Base-by-base conservation (phyloP, 768 basidiomycete species). In the Suillus subaureus region DNA sequence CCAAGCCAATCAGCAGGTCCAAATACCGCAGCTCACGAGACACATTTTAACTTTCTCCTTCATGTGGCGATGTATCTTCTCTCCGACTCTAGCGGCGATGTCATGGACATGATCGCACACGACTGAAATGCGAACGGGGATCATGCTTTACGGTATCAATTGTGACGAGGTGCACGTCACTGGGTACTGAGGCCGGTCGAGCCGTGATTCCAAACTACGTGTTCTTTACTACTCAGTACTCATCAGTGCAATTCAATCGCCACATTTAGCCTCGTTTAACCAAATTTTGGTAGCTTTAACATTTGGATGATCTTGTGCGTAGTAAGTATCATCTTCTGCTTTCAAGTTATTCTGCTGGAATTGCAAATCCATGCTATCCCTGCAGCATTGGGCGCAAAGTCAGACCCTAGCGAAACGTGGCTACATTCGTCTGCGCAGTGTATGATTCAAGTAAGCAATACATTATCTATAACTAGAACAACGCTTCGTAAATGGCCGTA, bases 131-230 rank as follows among this genome's bases (percentile, higher is more conserved):
- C 11, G 26, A 28, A 60, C 26, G 58, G 39, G 11, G 54, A 55
- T 42, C 21, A 42, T 60, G 26, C 58, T 13, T 37, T 28, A 28
- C 58, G 58, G 58, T 42, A 21, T 31, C 58, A 60, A 28, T 60
- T 42, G 58, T 60, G 26, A 58, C 57, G 40, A 18, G 16, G 57
- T 58, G 26, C 28, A 18, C n/a, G n/a, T n/a, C 52, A 31, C 9
- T 6, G 33, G 6, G 33, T 33, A 33, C 33, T 33, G 54, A 33
- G 31, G 21, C 16, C 16, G 56, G 6, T 23, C 2, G 55, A 57
- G 35, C n/a, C 23, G 12, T 35, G 37, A 40, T 60, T 58, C 18
- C 39, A 5, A 28, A 18, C 40, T 18, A 28, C 26, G 39, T 28
- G 18, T 16, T 28, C 23, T 35, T 37, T 4, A 56, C 35, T 23